A percentile compares a stretch with the other conserved stretches of the same genome.
phyloP scores from a whole-genome alignment of 2,329 filamentous ascomycete species.

The Scortechinia acanthostroma region DNA sequence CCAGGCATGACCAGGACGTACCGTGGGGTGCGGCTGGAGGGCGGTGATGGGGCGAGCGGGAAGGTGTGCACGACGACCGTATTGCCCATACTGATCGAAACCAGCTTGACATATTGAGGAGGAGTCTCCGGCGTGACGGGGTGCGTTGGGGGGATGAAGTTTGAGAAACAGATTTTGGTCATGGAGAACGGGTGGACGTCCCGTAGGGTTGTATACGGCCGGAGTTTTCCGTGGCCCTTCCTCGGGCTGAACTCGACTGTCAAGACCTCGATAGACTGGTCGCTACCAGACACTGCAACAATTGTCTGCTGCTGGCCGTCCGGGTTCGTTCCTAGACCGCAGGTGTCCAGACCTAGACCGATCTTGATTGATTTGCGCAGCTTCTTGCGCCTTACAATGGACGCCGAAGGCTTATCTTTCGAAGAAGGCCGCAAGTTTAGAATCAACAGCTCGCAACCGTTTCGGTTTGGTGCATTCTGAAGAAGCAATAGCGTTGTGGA shows the following conservation, averaged over 20 bases:
- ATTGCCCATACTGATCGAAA: slow-evolving; percentile 75
- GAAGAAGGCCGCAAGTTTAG: slow-evolving; percentile 19
- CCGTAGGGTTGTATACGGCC: slow-evolving; percentile 42
- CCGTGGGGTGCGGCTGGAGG: slow-evolving; percentile 40
- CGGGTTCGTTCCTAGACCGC: slow-evolving; percentile 43
- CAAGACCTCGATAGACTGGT: slow-evolving; percentile 71
- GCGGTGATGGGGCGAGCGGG: slow-evolving; percentile 43
- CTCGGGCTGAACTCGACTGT: slow-evolving; percentile 64
- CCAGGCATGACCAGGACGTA: slow-evolving; percentile 64
- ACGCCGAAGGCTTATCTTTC: neutral
- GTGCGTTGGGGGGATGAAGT: slow-evolving; percentile 38
- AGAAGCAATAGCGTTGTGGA: slow-evolving; percentile 43
- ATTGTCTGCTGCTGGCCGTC: slow-evolving; percentile 63
- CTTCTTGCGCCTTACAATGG: neutral
- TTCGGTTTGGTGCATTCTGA: slow-evolving; percentile 42
- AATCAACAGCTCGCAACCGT: slow-evolving; percentile 44
- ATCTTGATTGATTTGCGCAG: slow-evolving; percentile 43
- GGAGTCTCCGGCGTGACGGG: slow-evolving; percentile 34
- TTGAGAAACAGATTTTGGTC: slow-evolving; percentile 49
- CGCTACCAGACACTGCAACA: slow-evolving; percentile 73
- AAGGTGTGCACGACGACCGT: slow-evolving; percentile 75
- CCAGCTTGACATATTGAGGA: slow-evolving; percentile 66
- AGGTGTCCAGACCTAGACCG: slow-evolving; percentile 72
- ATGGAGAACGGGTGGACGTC: slow-evolving; percentile 48
- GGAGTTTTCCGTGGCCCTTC: slow-evolving; percentile 32